Evolutionary conservation across 1,139 yeast species (phyloP).

Genomic region (Kluyveromyces sp.): DNA sequence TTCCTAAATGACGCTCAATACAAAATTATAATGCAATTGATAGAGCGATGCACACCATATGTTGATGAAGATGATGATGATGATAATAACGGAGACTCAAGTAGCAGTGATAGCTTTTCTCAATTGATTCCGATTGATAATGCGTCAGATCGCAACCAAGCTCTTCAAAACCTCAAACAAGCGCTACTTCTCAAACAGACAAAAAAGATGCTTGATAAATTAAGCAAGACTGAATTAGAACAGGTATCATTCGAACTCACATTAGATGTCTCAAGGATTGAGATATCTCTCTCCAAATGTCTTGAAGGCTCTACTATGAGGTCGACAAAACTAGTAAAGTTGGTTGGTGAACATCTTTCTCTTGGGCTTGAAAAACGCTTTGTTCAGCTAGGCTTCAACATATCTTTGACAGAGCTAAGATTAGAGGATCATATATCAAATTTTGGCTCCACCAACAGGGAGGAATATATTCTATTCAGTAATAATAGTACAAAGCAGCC

Average conservation of each 20-base stretch:
- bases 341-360: constrained; percentile 58
- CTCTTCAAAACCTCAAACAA: constrained; percentile 6
- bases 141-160: neutral
- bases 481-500: constrained; percentile 30
- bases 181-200: constrained; percentile 18
- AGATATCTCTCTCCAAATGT: constrained; percentile 62
- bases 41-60: constrained; percentile 64
- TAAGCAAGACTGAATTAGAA: constrained; percentile 23
- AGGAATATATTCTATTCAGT: constrained; percentile 63
- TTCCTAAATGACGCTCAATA: constrained; percentile 84
- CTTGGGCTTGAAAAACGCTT: constrained; percentile 55
- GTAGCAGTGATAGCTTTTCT: constrained; percentile 10
- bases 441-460: constrained; percentile 58
- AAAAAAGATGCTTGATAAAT: constrained; percentile 11
- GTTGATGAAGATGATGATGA: constrained; percentile 34
- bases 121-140: constrained; percentile 6
- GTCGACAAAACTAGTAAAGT: constrained; percentile 63
- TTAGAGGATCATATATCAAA: constrained; percentile 70
- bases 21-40: constrained; percentile 71
- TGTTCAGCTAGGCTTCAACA: constrained; percentile 57
- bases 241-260: constrained; percentile 68
- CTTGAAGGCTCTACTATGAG: constrained; percentile 50
- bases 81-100: neutral
- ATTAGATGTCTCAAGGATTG: constrained; percentile 58
- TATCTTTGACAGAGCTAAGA: constrained; percentile 56